phyloP scores from a whole-genome alignment of 257 asterid species.

The Solanum clarkiae region DNA sequence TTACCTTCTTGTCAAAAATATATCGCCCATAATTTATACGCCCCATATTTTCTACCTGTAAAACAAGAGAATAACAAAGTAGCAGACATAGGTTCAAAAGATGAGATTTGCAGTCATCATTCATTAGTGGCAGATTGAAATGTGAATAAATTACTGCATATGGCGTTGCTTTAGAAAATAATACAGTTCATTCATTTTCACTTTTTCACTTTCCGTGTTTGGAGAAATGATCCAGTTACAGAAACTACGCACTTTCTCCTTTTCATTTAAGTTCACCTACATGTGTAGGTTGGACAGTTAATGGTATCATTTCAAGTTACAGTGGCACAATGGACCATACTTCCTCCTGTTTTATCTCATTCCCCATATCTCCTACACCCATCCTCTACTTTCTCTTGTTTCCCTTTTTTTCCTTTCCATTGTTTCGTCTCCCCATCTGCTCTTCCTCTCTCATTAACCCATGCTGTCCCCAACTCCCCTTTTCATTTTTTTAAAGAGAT shows the following conservation, averaged over 20 bases:
- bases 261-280: neutral
- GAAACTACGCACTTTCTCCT: neutral
- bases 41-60: slow-evolving; percentile 97
- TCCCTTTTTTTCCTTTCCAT: neutral
- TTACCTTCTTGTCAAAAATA: slow-evolving; percentile 77
- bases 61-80: slow-evolving; percentile 3
- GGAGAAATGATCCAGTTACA: neutral
- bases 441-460: neutral
- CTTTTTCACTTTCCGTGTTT: neutral
- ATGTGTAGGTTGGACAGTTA: neutral
- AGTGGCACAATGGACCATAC: neutral
- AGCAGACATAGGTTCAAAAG: neutral
- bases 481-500: neutral
- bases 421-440: neutral
- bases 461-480: neutral
- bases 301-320: neutral
- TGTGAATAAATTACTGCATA: neutral
- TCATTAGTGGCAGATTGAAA: neutral
- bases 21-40: slow-evolving; percentile 78
- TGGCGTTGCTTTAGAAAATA: neutral
- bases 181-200: neutral
- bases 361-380: neutral
- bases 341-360: neutral
- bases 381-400: neutral
- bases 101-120: neutral